phyloP scores from a whole-genome alignment of 2,329 filamentous ascomycete species.

The Fusarium bactridioides region DNA sequence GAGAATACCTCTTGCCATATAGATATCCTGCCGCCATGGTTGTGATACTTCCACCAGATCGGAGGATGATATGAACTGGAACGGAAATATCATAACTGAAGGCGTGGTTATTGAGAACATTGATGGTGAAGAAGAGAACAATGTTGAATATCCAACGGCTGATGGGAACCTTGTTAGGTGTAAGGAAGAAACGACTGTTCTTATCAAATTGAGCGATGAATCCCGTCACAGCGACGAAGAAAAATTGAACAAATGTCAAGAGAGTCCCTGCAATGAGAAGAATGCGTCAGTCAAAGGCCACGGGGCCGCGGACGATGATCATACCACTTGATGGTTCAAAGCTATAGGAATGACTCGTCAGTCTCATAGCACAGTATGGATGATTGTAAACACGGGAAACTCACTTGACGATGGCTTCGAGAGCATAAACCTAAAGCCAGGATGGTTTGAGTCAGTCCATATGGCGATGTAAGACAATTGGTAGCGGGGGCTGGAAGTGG shows the following conservation, averaged over 20 bases:
- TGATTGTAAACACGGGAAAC: constrained; percentile 38
- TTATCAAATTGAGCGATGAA: constrained; percentile 78
- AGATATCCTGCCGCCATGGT: constrained; percentile 92
- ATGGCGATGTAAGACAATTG: background rate
- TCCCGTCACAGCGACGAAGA: constrained; percentile 81
- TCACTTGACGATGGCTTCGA: constrained; percentile 95
- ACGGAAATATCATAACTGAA: constrained; percentile 98
- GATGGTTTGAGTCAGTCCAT: constrained; percentile 26
- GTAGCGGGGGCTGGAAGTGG: background rate
- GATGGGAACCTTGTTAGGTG: constrained; percentile 81
- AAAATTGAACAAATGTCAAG: constrained; percentile 88
- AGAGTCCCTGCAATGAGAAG: constrained; percentile 69
- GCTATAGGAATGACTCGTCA: constrained; percentile 53
- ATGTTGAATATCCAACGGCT: constrained; percentile 89
- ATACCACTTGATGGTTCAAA: constrained; percentile 84
- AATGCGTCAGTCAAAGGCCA: constrained; percentile 23
- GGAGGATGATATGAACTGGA: constrained; percentile 93
- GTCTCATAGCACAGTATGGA: constrained; percentile 4
- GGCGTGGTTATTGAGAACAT: constrained; percentile 95
- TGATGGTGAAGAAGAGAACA: constrained; percentile 89
- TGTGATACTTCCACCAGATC: constrained; percentile 93
- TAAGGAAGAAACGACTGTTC: constrained; percentile 74
- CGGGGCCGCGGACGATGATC: background rate
- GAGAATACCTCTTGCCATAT: constrained; percentile 85
- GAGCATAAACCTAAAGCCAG: constrained; percentile 79